Conservation (phyloP, 768 basidiomycete species). For the Tylopilus sp. region DNA sequence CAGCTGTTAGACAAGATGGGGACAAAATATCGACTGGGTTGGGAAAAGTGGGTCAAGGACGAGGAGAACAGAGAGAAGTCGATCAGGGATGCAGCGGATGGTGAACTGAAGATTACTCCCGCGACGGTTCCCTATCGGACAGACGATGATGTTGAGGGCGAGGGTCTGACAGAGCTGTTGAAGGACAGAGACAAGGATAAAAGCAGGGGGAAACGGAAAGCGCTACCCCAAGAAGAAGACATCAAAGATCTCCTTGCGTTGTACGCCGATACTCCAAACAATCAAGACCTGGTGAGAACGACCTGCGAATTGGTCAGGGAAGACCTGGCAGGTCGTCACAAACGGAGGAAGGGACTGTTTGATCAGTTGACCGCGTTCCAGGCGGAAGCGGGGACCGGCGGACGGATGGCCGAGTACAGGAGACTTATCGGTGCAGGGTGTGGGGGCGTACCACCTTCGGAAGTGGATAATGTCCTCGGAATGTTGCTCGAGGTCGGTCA, state of each 20-base stretch:
- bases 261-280: slow-evolving; percentile 54
- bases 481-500: slow-evolving; percentile 76
- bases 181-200: slow-evolving; percentile 44
- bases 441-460: slow-evolving; percentile 79
- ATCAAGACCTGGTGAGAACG: slow-evolving; percentile 49
- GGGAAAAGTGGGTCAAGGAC: slow-evolving; percentile 89
- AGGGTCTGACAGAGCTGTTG: slow-evolving; percentile 35
- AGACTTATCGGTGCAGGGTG: slow-evolving; percentile 87
- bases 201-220: slow-evolving; percentile 54
- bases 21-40: slow-evolving; percentile 76
- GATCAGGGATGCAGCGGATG: slow-evolving; percentile 61
- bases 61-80: slow-evolving; percentile 75
- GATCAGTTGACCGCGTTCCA: slow-evolving; percentile 76
- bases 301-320: slow-evolving; percentile 60
- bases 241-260: slow-evolving; percentile 61
- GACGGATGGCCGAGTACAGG: slow-evolving; percentile 86
- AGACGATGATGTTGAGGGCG: slow-evolving; percentile 44
- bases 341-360: slow-evolving; percentile 69
- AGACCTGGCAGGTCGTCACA: slow-evolving; percentile 63
- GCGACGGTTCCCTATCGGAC: slow-evolving; percentile 44
- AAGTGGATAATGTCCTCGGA: slow-evolving; percentile 83
- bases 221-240: slow-evolving; percentile 48
- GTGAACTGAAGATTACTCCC: slow-evolving; percentile 47
- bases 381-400: slow-evolving; percentile 87
- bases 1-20: slow-evolving; percentile 76